A percentile compares a stretch with the other conserved stretches of the same genome.
Evolutionary conservation across 108 stramenopile species (phyloP).

Genomic region (Seminavis robusta): DNA sequence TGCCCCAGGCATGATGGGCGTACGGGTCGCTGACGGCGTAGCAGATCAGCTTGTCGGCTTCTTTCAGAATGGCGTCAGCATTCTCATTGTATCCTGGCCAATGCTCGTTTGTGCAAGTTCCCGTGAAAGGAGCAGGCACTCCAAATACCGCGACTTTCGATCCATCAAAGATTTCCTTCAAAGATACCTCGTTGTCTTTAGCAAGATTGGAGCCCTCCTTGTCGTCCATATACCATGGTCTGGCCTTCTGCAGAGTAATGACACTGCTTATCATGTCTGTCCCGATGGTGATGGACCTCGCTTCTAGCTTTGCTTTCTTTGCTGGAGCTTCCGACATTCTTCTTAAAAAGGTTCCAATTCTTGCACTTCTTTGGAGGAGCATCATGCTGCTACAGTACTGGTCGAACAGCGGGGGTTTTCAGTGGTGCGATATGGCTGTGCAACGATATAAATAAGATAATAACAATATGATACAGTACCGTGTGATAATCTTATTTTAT

Average conservation of each 20-base stretch:
- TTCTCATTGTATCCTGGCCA: constrained; percentile 36
- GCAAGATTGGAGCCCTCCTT: constrained; percentile 31
- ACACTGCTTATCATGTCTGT: constrained; percentile 21
- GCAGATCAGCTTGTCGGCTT: constrained; percentile 31
- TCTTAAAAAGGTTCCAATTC: too few species aligned
- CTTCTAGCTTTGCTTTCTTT: too few species aligned
- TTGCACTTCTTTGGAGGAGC: too few species aligned
- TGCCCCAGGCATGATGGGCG: constrained; percentile 27
- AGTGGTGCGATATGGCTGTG: too few species aligned
- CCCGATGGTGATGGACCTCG: constrained; percentile 30
- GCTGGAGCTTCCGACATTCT: too few species aligned
- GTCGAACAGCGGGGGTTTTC: too few species aligned
- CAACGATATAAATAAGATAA: too few species aligned
- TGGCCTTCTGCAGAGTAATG: constrained; percentile 23
- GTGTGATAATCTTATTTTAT: too few species aligned
- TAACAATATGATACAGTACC: too few species aligned
- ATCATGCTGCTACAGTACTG: too few species aligned
- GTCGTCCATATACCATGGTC: constrained; percentile 32
- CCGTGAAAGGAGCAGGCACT: constrained; percentile 53
- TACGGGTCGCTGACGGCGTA: constrained; percentile 48
- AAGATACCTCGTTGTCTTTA: constrained; percentile 28
- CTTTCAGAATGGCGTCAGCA: constrained; percentile 15
- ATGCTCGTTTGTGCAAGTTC: constrained; percentile 45
- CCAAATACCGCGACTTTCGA: constrained; percentile 42
- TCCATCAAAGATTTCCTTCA: constrained; percentile 28